A percentile compares a stretch with the other conserved stretches of the same genome.
Conservation (phyloP, 345 rosid genomes). For the Syzygium aromaticum region DNA sequence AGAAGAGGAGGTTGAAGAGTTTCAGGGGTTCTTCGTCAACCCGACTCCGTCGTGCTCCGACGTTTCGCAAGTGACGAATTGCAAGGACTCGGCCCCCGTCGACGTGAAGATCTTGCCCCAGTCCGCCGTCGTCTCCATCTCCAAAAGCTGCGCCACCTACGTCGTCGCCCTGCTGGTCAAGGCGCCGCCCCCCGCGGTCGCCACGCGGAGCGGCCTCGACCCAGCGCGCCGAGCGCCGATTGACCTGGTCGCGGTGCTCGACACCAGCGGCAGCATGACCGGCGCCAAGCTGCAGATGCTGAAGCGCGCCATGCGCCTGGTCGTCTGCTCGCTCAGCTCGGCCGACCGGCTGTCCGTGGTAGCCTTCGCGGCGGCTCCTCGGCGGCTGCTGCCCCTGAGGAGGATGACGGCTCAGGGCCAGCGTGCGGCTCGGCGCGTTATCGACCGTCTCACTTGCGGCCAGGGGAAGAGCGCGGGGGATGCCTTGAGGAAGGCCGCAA, state of each 20-base stretch:
- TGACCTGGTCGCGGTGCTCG: conserved; percentile 70
- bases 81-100: conserved; percentile 34
- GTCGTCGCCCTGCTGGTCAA: conserved; percentile 56
- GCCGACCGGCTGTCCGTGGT: conserved; percentile 77
- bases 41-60: not conserved
- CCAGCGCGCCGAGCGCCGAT: conserved; percentile 51
- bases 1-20: conserved; percentile 44
- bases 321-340: conserved; percentile 57
- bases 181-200: conserved; percentile 45
- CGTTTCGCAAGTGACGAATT: not conserved
- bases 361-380: conserved; percentile 42
- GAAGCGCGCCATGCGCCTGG: conserved; percentile 65
- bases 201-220: conserved; percentile 19
- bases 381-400: conserved; percentile 54
- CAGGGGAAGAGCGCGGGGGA: conserved; percentile 48
- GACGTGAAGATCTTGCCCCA: conserved; percentile 55
- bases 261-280: conserved; percentile 52
- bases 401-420: conserved; percentile 79
- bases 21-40: conserved; percentile 49
- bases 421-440: conserved; percentile 41
- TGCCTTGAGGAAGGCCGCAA: conserved; percentile 66
- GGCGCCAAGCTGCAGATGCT: conserved; percentile 57
- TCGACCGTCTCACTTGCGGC: conserved; percentile 54
- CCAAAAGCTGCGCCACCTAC: conserved; percentile 53
- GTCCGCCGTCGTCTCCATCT: conserved; percentile 54